Conservation (phyloP, 2,329 filamentous ascomycete species). For the Botrytis porri region DNA sequence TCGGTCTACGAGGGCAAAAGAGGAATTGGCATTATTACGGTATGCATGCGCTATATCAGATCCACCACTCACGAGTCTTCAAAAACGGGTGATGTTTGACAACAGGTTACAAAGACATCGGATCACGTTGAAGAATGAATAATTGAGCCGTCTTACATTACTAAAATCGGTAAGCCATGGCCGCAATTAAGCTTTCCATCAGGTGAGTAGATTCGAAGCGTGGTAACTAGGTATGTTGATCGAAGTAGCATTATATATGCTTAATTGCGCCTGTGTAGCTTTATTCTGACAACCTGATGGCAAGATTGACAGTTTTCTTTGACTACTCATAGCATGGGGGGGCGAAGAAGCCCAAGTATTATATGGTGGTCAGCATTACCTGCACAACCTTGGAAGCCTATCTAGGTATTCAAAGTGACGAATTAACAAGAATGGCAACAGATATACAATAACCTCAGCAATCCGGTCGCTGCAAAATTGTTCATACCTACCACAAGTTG, state of each 20-base stretch:
- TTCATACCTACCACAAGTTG: background rate
- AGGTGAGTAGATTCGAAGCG: background rate
- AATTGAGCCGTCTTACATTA: constrained; percentile 1
- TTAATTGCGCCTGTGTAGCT: background rate
- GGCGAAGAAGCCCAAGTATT: background rate
- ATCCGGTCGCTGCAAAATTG: background rate
- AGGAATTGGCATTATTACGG: background rate
- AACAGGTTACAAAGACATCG: background rate
- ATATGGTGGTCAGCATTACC: constrained; percentile 13
- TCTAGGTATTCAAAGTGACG: background rate
- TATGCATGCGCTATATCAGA: background rate
- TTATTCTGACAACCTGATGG: constrained; percentile 8
- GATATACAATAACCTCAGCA: background rate
- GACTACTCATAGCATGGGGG: background rate
- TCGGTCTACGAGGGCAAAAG: background rate
- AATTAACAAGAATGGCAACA: background rate
- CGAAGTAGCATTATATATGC: background rate
- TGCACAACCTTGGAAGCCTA: background rate
- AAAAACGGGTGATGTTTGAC: background rate
- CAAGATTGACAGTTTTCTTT: background rate
- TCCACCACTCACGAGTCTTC: background rate
- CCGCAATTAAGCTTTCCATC: background rate
- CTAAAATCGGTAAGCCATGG: background rate
- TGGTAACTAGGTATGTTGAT: background rate
- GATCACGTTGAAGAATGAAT: background rate